Percentiles rank a stretch among this genome's conserved stretches.
phyloP scores from a whole-genome alignment of 768 basidiomycete genomes.

The Calocybe indica region DNA sequence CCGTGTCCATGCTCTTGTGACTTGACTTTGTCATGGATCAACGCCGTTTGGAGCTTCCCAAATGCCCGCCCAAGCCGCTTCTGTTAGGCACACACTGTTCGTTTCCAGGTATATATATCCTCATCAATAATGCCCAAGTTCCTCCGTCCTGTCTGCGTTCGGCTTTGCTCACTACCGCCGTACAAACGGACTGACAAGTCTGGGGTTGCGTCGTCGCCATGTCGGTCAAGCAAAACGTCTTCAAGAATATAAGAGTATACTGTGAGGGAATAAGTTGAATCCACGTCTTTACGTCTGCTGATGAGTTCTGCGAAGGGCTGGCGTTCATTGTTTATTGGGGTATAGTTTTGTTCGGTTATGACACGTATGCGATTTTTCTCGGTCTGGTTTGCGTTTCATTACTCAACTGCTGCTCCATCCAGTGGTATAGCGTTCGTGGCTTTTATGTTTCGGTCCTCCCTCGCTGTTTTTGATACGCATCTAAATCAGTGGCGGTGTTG shows the following conservation, averaged over 20 bases:
- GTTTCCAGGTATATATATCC: too few relatives aligned
- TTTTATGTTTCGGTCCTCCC: neutral
- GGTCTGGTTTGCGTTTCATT: neutral
- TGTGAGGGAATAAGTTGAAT: slow-evolving; percentile 5
- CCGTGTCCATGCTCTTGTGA: too few relatives aligned
- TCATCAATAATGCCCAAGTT: too few relatives aligned
- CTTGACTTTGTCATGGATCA: too few relatives aligned
- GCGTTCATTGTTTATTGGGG: slow-evolving; percentile 20
- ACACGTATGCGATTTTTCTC: slow-evolving; percentile 12
- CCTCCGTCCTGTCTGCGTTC: too few relatives aligned
- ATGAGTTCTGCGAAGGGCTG: slow-evolving; percentile 11
- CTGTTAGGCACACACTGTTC: too few relatives aligned
- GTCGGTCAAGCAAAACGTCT: neutral
- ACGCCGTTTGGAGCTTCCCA: too few relatives aligned
- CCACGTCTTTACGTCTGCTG: neutral
- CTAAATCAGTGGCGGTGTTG: slow-evolving; percentile 57
- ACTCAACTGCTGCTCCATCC: neutral
- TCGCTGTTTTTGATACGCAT: neutral
- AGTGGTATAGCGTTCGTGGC: slow-evolving; percentile 16
- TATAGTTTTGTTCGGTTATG: slow-evolving; percentile 18
- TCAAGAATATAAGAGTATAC: slow-evolving; percentile 16
- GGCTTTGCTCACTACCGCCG: too few relatives aligned
- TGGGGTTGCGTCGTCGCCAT: too few relatives aligned
- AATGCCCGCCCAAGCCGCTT: too few relatives aligned
- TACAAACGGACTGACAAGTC: too few relatives aligned